Conservation (phyloP, 2,329 filamentous ascomycete genomes). For the Penicillium sp. region DNA sequence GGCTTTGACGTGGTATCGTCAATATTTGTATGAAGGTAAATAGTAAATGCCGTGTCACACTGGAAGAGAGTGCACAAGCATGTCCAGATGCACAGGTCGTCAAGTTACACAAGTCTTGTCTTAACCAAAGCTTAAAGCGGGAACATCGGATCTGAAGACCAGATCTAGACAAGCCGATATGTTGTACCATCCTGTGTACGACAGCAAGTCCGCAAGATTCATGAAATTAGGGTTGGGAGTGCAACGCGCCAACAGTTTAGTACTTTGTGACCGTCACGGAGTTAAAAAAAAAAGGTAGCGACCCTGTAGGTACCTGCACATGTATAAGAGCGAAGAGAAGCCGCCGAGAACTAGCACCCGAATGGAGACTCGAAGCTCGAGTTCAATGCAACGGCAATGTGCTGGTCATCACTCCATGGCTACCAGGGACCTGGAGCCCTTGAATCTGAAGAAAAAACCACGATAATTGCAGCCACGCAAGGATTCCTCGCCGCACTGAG, state of each 20-base stretch:
- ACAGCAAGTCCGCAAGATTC: not conserved
- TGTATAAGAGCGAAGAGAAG: not conserved
- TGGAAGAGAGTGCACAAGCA: no score
- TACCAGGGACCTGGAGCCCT: not conserved
- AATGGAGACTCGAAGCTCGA: not conserved
- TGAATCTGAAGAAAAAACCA: conserved; percentile 17
- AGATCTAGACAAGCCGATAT: not conserved
- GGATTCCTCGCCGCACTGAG: conserved; percentile 34
- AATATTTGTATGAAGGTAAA: no score
- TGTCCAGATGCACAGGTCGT: not conserved
- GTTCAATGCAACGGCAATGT: conserved; percentile 12
- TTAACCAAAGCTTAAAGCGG: not conserved
- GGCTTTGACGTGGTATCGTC: no score
- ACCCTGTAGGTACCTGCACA: conserved; percentile 1
- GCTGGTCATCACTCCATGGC: conserved; percentile 11
- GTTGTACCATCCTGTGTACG: not conserved
- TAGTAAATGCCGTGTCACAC: no score
- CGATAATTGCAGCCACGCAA: conserved; percentile 30
- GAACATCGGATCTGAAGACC: not conserved
- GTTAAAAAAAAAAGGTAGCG: not conserved
- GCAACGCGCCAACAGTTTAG: not conserved
- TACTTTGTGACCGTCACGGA: conserved; percentile 7
- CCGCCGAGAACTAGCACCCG: not conserved
- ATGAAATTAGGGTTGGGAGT: not conserved
- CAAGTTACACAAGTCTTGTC: not conserved